Conservation (phyloP, 495 filamentous ascomycete species). For the Geoglossum glabrum region DNA sequence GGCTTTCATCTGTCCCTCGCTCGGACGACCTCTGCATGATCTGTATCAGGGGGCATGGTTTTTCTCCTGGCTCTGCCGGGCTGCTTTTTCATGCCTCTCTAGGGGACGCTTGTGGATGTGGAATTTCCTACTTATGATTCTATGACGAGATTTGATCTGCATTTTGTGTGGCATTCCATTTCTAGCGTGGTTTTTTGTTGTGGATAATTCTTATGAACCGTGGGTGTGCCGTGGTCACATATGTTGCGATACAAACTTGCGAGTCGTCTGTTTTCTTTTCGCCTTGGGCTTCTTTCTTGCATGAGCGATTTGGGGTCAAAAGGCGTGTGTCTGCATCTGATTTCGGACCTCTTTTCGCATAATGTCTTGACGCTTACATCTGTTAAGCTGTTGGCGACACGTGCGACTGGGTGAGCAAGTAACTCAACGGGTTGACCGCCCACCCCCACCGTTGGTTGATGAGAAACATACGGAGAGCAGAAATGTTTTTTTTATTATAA, state of each 20-base stretch:
- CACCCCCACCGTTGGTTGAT: too few species aligned
- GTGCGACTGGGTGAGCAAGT: not conserved
- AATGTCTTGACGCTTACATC: not conserved
- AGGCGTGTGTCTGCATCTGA: not conserved
- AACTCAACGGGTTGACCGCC: too few species aligned
- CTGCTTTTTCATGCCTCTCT: constrained; percentile 8
- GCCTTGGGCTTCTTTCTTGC: not conserved
- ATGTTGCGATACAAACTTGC: not conserved
- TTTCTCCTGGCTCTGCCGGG: constrained; percentile 4
- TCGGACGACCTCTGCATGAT: not conserved
- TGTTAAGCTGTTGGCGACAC: not conserved
- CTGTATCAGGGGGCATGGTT: constrained; percentile 9
- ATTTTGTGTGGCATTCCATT: not conserved
- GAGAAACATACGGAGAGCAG: too few species aligned
- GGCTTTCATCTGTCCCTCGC: not conserved
- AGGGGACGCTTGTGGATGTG: constrained; percentile 3
- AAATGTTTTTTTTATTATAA: too few species aligned
- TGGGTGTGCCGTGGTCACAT: not conserved
- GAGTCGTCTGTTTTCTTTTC: not conserved
- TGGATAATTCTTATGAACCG: not conserved
- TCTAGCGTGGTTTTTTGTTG: not conserved
- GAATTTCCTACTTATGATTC: not conserved
- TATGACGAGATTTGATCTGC: not conserved
- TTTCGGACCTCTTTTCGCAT: not conserved
- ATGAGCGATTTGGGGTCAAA: not conserved